These are phyloP conservation scores for Amanita inopinata DNA, from an alignment of 768 basidiomycete genomes.

Conservation along the genomic window DNA sequence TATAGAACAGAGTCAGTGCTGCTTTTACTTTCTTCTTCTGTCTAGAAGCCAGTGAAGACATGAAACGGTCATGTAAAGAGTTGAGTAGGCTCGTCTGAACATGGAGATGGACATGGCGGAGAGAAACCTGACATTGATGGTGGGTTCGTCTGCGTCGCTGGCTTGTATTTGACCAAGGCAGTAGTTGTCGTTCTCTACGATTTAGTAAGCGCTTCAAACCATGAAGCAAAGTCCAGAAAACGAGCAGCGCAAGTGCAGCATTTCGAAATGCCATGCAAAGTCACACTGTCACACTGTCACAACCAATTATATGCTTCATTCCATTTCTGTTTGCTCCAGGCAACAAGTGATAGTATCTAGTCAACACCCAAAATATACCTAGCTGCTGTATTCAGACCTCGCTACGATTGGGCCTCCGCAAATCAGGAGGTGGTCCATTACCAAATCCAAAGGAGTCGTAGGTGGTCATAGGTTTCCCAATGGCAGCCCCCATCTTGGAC, in stretches of 20 bases:
- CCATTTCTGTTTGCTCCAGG: conserved; percentile 1
- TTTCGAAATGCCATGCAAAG: background rate
- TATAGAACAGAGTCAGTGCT: conserved; percentile 32
- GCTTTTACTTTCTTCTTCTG: conserved; percentile 17
- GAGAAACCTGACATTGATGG: conserved; percentile 3
- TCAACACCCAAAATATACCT: background rate
- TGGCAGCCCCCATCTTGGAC: background rate
- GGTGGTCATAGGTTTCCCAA: conserved; percentile 3
- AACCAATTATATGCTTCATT: background rate
- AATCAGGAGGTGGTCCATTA: background rate
- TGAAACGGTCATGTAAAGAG: conserved; percentile 33
- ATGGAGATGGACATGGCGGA: conserved; percentile 23
- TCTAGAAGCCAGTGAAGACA: conserved; percentile 23
- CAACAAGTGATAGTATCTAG: conserved; percentile 1
- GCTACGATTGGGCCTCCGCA: conserved; percentile 1
- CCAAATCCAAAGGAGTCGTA: conserved; percentile 6
- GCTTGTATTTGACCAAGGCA: conserved; percentile 3
- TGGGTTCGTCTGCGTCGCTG: background rate
- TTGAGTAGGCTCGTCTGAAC: conserved; percentile 46
- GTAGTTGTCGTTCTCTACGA: background rate
- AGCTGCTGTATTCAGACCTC: background rate
- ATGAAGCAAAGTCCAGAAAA: conserved; percentile 6
- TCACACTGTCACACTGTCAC: conserved; percentile 1
- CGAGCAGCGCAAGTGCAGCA: conserved; percentile 1
- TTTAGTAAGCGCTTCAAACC: background rate